phyloP scores from a whole-genome alignment of 768 basidiomycete species.

The Leucocoprinus sp. region DNA sequence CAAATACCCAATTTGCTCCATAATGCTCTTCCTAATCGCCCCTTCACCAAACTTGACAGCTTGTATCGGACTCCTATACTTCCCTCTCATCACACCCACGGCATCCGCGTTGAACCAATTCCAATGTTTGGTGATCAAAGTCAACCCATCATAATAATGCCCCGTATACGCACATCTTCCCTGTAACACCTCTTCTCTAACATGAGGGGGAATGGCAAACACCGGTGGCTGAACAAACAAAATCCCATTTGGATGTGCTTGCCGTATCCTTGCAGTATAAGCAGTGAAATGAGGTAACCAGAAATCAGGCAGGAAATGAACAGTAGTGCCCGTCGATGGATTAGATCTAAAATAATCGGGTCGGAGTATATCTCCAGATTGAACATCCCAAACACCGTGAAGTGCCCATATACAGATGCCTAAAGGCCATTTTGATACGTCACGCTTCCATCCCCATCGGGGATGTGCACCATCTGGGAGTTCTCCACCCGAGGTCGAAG shows the following conservation, averaged over 20 bases:
- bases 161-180: conserved; percentile 68
- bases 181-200: conserved; percentile 46
- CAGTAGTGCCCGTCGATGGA: conserved; percentile 33
- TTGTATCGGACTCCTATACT: conserved; percentile 57
- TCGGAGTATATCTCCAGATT: conserved; percentile 54
- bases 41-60: conserved; percentile 77
- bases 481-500: conserved; percentile 16
- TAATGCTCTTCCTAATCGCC: conserved; percentile 74
- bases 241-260: conserved; percentile 72
- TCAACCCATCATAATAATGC: conserved; percentile 95
- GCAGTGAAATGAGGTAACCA: conserved; percentile 65
- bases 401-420: conserved; percentile 83
- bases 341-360: conserved; percentile 69
- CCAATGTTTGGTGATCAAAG: conserved; percentile 88
- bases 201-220: conserved; percentile 67
- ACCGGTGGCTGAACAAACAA: conserved; percentile 91
- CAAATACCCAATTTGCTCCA: conserved; percentile 75
- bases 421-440: conserved; percentile 51
- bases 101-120: conserved; percentile 96
- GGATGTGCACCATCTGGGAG: conserved; percentile 43
- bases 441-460: conserved; percentile 81
- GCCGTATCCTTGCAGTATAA: conserved; percentile 51
- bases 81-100: conserved; percentile 81
- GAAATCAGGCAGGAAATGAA: conserved; percentile 70
- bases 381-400: conserved; percentile 84